Base-by-base conservation (phyloP, 2,329 filamentous ascomycete genomes). In the Epichloe hybrida region DNA sequence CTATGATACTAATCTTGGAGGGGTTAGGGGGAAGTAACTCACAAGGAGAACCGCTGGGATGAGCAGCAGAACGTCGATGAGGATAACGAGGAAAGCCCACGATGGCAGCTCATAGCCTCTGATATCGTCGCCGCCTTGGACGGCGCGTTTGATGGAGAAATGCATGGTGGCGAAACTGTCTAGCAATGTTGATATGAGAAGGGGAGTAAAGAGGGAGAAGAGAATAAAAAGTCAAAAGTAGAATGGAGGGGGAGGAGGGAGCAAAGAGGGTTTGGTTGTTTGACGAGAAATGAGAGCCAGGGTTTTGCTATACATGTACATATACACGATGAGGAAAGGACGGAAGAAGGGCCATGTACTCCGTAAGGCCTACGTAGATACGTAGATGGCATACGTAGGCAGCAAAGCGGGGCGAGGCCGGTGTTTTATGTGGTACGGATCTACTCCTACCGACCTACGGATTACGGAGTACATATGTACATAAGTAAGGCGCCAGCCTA, bases 11-110 rank as follows among this genome's bases (percentile, higher is more conserved):
- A 4, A 11, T 31, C 8, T 9, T 11, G 27, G 27, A n/a, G n/a
- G n/a, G n/a, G n/a, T n/a, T n/a, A 17, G 17, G 17, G 21, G 21
- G 12, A 23, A 7, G 45, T 13, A 15, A 62, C 68, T 55, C 65
- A 77, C 73, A 42, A 71, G 57, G 49, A 75, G 6, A 37, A 71
- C 53, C 27, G 70, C 20, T 37, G 74, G 74, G 11, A 75, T 49
- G 55, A 77, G 71, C 53, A 76, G 47, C 36, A 76, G 31, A 43
- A 70, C 49, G 55, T 75, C 64, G 48, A 65, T 49, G 17, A 72
- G 50, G 45, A 72, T 46, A 51, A 77, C 53, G 40, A 61, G 55
- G 54, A 55, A 61, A n/a, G 67, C 62, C 70, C 70, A 73, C n/a
- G 57, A 54, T 17, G 69, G 70, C 50, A 68, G 58, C 54, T 68